A percentile compares a stretch with the other conserved stretches of the same genome.
Evolutionary conservation across 768 basidiomycete genomes (phyloP).

Genomic region (Suillus subluteus): DNA sequence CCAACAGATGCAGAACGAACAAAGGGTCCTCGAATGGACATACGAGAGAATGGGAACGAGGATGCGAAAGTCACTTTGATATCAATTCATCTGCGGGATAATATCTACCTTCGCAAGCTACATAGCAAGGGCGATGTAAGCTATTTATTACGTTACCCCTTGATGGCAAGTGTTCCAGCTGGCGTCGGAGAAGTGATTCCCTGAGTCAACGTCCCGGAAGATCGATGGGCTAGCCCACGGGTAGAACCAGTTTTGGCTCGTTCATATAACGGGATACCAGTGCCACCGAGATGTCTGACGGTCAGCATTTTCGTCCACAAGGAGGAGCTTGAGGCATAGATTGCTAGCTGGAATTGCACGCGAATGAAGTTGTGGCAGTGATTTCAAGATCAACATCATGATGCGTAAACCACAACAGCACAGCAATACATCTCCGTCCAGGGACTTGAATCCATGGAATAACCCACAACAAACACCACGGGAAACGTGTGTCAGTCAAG

Average conservation of each 20-base stretch:
- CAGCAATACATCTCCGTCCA: neutral
- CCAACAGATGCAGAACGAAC: neutral
- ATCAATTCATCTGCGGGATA: neutral
- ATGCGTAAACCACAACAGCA: neutral
- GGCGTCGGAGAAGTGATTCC: neutral
- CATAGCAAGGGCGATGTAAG: neutral
- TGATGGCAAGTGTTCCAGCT: neutral
- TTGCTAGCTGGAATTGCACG: neutral
- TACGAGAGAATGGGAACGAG: neutral
- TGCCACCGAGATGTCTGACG: neutral
- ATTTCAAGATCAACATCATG: neutral
- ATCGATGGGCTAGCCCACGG: neutral
- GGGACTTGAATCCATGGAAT: neutral
- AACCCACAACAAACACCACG: neutral
- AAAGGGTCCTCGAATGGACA: neutral
- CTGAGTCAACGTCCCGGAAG: neutral
- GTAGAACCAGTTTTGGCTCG: neutral
- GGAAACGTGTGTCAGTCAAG: neutral
- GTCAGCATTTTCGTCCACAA: neutral
- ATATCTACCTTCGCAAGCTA: neutral
- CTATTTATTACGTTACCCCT: neutral
- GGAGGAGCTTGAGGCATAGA: neutral
- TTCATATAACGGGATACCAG: neutral
- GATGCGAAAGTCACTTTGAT: neutral
- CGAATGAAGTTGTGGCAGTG: neutral